Conservation (phyloP, 2,329 filamentous ascomycete genomes). For the Hirsutella rhossiliensis region DNA sequence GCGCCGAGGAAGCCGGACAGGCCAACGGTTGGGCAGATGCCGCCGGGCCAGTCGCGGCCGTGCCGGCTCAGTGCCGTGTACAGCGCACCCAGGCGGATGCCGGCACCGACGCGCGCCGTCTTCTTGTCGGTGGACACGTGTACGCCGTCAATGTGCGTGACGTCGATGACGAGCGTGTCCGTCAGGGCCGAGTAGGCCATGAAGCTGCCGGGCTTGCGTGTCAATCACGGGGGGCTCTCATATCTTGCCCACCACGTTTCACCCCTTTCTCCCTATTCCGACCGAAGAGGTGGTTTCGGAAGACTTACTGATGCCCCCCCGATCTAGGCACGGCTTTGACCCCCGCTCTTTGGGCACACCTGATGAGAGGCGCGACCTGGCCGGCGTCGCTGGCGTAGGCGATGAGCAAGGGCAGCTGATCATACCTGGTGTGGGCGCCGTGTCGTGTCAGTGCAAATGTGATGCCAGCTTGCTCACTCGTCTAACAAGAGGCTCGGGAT, state of each 20-base stretch:
- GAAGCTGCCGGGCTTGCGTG: constrained; percentile 15
- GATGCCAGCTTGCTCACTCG: no score
- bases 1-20: constrained; percentile 15
- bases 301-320: constrained; percentile 5
- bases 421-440: neutral
- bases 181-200: constrained; percentile 3
- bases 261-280: neutral
- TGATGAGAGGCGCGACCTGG: constrained; percentile 4
- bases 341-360: constrained; percentile 4
- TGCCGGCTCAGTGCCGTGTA: constrained; percentile 6
- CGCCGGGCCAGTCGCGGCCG: constrained; percentile 5
- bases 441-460: neutral
- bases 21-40: constrained; percentile 12
- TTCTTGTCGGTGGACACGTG: constrained; percentile 3
- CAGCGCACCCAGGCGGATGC: constrained; percentile 8
- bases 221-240: neutral
- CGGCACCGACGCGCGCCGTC: constrained; percentile 6
- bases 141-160: constrained; percentile 8
- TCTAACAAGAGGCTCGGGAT: no score
- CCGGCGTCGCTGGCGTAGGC: constrained; percentile 3
- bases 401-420: constrained; percentile 4
- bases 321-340: constrained; percentile 6
- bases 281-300: neutral
- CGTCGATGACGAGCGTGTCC: constrained; percentile 6
- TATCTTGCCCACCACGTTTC: neutral